Conservation (phyloP, 2,329 filamentous ascomycete species). For the Hypoxylon sp. region DNA sequence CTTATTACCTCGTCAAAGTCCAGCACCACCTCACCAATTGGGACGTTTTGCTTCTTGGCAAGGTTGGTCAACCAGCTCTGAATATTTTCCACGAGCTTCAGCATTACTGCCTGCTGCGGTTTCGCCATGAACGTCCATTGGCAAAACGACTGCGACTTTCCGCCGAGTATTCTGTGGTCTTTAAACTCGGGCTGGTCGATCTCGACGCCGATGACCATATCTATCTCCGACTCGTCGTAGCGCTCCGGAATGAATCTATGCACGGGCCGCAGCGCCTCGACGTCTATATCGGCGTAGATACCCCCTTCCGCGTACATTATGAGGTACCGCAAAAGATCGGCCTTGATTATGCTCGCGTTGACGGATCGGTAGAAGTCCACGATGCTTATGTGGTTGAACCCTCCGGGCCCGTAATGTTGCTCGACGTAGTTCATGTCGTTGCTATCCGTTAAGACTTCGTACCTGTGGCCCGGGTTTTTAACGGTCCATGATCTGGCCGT, state of each 20-base stretch:
- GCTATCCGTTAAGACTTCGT: constrained; percentile 76
- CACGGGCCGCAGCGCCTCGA: constrained; percentile 56
- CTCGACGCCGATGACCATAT: constrained; percentile 77
- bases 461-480: constrained; percentile 74
- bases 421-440: constrained; percentile 77
- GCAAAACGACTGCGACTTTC: constrained; percentile 75
- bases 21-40: constrained; percentile 26
- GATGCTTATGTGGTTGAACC: constrained; percentile 75
- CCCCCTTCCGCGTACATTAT: constrained; percentile 75
- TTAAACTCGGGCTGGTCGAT: constrained; percentile 76
- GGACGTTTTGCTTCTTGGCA: constrained; percentile 65
- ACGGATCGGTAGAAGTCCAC: constrained; percentile 70
- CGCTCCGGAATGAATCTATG: constrained; percentile 70
- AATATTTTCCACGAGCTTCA: constrained; percentile 75
- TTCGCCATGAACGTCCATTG: constrained; percentile 82
- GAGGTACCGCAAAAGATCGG: constrained; percentile 74
- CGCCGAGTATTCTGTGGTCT: constrained; percentile 71
- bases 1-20: constrained; percentile 34
- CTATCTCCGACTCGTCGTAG: constrained; percentile 70
- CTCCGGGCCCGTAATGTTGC: constrained; percentile 72
- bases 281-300: constrained; percentile 60
- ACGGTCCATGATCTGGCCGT: constrained; percentile 72
- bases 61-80: constrained; percentile 73
- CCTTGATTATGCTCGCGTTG: constrained; percentile 69
- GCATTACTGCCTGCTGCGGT: constrained; percentile 74